phyloP scores from a whole-genome alignment of 331 rosid species.

The Malus hybrid region DNA sequence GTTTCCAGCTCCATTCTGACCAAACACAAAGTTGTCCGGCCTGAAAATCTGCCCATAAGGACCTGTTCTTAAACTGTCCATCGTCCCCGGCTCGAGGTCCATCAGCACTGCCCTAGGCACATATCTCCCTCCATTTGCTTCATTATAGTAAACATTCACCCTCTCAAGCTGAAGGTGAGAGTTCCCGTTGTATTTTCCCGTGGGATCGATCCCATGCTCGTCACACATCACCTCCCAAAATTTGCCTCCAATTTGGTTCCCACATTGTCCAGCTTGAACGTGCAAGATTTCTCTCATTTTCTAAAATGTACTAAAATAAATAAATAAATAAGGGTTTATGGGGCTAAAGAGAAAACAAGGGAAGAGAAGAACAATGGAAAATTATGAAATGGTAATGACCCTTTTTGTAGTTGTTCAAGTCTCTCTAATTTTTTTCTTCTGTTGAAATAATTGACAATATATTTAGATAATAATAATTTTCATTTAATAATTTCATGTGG shows the following conservation, averaged over 20 bases:
- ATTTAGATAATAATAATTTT: slow-evolving; percentile 5
- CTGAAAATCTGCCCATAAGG: slow-evolving; percentile 69
- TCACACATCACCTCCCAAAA: slow-evolving; percentile 90
- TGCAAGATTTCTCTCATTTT: slow-evolving; percentile 88
- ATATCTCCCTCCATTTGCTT: slow-evolving; percentile 73
- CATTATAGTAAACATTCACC: slow-evolving; percentile 77
- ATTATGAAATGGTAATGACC: slow-evolving; percentile 3
- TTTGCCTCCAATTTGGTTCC: slow-evolving; percentile 80
- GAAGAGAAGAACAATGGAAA: not conserved
- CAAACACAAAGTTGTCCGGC: slow-evolving; percentile 85
- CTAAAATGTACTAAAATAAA: not conserved
- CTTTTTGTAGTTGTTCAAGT: slow-evolving; percentile 33
- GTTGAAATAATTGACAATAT: no score
- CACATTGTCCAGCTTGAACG: slow-evolving; percentile 85
- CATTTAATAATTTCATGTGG: slow-evolving; percentile 63
- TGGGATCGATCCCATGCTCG: slow-evolving; percentile 71
- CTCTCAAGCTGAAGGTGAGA: slow-evolving; percentile 71
- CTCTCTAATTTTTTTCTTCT: not conserved
- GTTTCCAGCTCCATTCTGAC: slow-evolving; percentile 87
- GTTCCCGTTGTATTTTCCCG: slow-evolving; percentile 58
- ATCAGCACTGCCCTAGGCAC: slow-evolving; percentile 79
- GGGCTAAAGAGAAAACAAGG: not conserved
- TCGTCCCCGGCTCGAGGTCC: slow-evolving; percentile 93
- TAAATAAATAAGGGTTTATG: not conserved
- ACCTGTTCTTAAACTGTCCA: slow-evolving; percentile 78